Percentiles rank a stretch among this genome's conserved stretches.
Evolutionary conservation across 805 yeast species (phyloP).

Genomic region (Pichia occidentalis): DNA sequence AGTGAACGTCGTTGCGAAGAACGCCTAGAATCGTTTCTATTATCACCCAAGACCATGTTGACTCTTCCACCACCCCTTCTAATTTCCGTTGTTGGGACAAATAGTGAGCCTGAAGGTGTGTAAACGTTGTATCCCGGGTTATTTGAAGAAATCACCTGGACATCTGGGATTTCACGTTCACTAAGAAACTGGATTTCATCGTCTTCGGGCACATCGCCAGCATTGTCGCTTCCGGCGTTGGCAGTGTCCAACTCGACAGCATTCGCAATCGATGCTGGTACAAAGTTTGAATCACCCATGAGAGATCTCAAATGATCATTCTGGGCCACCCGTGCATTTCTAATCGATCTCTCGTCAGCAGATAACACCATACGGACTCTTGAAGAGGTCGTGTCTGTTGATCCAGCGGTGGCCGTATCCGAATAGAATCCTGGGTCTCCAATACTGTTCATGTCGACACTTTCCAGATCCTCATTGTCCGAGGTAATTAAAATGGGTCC

Average conservation of each 20-base stretch:
- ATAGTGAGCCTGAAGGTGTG: slow-evolving; percentile 9
- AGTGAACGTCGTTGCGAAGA: neutral
- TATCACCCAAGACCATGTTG: no score
- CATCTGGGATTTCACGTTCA: slow-evolving; percentile 17
- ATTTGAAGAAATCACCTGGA: slow-evolving; percentile 6
- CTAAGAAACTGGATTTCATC: slow-evolving; percentile 23
- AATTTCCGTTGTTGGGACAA: slow-evolving; percentile 6
- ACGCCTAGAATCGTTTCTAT: no score
- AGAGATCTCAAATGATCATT: slow-evolving; percentile 1
- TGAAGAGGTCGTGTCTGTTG: slow-evolving; percentile 1
- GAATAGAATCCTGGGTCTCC: slow-evolving; percentile 2
- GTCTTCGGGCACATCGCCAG: slow-evolving; percentile 10
- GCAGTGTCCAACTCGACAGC: neutral
- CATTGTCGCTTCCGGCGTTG: no score
- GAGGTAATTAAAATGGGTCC: slow-evolving; percentile 21
- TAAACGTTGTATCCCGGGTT: slow-evolving; percentile 4
- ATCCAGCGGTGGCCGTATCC: slow-evolving; percentile 6
- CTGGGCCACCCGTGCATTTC: slow-evolving; percentile 4
- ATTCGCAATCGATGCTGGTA: neutral
- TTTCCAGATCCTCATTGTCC: slow-evolving; percentile 13
- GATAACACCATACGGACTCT: slow-evolving; percentile 1
- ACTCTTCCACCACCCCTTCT: slow-evolving; percentile 3
- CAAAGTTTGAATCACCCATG: neutral
- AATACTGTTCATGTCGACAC: neutral
- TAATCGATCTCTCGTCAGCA: slow-evolving; percentile 2